Evolutionary conservation across 139 green algal genomes (phyloP).

Genomic region (Chlamydomonas sphaeroides): DNA sequence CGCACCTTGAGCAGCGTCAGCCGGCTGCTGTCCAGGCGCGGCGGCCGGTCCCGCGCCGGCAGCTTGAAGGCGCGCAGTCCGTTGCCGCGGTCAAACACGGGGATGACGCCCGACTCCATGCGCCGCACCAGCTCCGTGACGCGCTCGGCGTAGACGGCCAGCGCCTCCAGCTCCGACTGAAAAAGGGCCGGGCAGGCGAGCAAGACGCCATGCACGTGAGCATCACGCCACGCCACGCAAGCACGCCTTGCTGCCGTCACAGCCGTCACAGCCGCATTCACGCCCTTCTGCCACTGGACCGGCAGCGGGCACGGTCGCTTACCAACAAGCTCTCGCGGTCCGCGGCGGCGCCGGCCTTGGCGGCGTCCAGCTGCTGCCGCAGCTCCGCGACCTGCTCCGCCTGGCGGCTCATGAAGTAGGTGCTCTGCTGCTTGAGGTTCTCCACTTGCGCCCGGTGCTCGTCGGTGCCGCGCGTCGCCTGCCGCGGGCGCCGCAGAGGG

Average conservation of each 20-base stretch:
- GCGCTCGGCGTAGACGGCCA: slow-evolving; percentile 38
- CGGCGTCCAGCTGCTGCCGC: slow-evolving; percentile 25
- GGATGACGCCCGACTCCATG: slow-evolving; percentile 50
- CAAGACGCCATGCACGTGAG: no score
- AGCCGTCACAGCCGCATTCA: no score
- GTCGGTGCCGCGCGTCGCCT: slow-evolving; percentile 17
- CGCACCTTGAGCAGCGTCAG: slow-evolving; percentile 9
- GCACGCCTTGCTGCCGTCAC: no score
- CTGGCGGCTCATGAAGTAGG: slow-evolving; percentile 34
- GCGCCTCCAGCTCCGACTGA: slow-evolving; percentile 42
- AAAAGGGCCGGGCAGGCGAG: not conserved
- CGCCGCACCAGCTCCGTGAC: slow-evolving; percentile 47
- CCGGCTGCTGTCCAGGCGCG: slow-evolving; percentile 15
- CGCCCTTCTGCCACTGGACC: no score
- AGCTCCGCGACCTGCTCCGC: slow-evolving; percentile 16
- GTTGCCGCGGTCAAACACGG: slow-evolving; percentile 38
- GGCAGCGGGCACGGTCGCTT: no score
- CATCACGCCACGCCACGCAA: no score
- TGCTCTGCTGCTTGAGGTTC: slow-evolving; percentile 52
- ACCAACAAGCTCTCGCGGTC: slow-evolving; percentile 20
- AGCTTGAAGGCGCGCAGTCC: slow-evolving; percentile 30
- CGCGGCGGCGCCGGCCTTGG: not conserved
- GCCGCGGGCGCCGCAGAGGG: no score
- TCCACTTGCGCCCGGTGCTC: slow-evolving; percentile 48
- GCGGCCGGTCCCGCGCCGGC: slow-evolving; percentile 21